Evolutionary conservation across 257 asterid species (phyloP), one percentile per base, ranked within the genome.

Genomic region (Coffea canephora): DNA sequence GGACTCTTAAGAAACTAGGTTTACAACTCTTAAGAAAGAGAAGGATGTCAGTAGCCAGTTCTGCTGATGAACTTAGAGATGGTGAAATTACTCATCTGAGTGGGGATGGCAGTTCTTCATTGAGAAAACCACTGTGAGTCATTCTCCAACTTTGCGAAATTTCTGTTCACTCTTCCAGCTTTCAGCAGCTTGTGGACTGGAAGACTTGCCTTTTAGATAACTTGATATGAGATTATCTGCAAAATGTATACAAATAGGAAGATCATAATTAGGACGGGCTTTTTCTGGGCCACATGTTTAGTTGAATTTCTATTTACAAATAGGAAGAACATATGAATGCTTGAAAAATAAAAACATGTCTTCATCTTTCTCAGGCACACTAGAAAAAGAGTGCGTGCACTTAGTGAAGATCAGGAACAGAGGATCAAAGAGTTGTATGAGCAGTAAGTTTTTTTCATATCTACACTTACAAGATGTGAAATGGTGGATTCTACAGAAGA

Each of bases 381-480:
- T 52, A 89, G 94, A 84, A 95, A 90, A 90, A 87, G 97, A 87
- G 92, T 86, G 81, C 86, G 77, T 11, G 94, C 94, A 67, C 88
- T 93, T 88, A 93, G 90, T 85, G 88, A 73, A 66, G 93, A 88
- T 84, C 92, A 94, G 84, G 98, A 93, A 85, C 90, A 86, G 90
- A 88, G 84, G 89, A 90, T 95, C 52, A 93, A 86, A 89, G 94
- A 89, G 23, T 87, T 93, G 84, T 95, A 89, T 82, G 89, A 87
- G 85, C 96, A 93, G 99, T 95, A 86, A 92, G 98, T 90, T 79
- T 73, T 82, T 61, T 69, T 64, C 76, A 71, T 69, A 84, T 82
- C 41, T 31, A 71, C 45, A 70, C 6, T 13, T 77, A n/a, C 39
- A 74, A 39, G 45, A 67, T 67, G 9, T 67, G 50, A 61, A 16